Conservation (phyloP, 345 rosid genomes). For the Linum usitatissimum region DNA sequence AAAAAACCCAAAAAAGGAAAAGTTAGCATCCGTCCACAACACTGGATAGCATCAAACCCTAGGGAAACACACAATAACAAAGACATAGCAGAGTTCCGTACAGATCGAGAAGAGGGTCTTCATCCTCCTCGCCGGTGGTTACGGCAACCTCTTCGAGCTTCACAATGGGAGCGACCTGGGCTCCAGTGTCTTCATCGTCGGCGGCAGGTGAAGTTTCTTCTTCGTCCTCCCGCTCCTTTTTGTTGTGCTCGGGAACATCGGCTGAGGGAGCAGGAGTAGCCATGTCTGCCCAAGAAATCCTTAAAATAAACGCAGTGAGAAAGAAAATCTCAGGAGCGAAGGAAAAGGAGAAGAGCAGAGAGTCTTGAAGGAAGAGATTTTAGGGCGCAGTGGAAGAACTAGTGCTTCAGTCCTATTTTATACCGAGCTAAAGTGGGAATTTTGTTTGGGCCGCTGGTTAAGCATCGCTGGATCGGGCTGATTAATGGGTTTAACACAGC, state of each 20-base stretch:
- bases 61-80: neutral
- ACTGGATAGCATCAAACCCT: neutral
- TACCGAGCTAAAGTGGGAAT: too few species aligned
- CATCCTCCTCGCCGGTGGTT: slow-evolving; percentile 85
- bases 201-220: slow-evolving; percentile 54
- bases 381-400: too few species aligned
- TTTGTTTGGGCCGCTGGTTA: too few species aligned
- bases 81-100: slow-evolving; percentile 16
- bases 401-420: too few species aligned
- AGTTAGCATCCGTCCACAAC: neutral
- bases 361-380: too few species aligned
- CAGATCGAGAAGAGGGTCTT: slow-evolving; percentile 72
- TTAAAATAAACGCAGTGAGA: too few species aligned
- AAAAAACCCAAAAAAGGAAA: slow-evolving; percentile 1
- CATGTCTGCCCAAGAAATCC: neutral
- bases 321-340: neutral
- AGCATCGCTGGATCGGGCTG: too few species aligned
- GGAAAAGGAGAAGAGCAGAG: neutral
- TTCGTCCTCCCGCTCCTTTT: slow-evolving; percentile 16
- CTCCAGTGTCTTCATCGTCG: slow-evolving; percentile 95
- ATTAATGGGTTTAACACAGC: too few species aligned
- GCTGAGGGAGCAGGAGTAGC: neutral
- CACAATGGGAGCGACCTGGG: slow-evolving; percentile 77
- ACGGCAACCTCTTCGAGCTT: slow-evolving; percentile 76
- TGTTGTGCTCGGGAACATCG: neutral